phyloP scores from a whole-genome alignment of 108 stramenopile species.

The Pseudonitzschia multistriata region DNA sequence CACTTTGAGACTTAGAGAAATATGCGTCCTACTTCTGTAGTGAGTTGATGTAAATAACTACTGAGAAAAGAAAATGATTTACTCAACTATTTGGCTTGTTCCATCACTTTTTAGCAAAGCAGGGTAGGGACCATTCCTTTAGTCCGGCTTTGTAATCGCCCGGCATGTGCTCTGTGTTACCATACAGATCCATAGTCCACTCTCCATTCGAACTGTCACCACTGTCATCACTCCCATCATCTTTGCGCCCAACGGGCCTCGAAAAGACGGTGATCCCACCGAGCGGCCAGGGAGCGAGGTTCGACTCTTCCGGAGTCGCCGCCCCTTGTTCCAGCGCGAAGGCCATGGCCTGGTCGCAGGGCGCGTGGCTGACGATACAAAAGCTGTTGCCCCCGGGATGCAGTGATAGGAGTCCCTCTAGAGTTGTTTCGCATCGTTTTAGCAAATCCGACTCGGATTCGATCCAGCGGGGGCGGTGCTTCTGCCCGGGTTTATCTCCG shows the following conservation, averaged over 20 bases:
- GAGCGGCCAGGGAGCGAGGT: constrained; percentile 54
- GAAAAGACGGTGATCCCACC: constrained; percentile 71
- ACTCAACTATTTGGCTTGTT: too few species aligned
- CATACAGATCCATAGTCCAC: constrained; percentile 69
- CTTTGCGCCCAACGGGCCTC: constrained; percentile 13
- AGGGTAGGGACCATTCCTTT: constrained; percentile 53
- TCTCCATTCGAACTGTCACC: constrained; percentile 12
- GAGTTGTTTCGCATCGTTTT: constrained; percentile 46
- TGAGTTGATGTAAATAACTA: too few species aligned
- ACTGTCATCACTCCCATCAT: not conserved
- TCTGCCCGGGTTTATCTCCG: too few species aligned
- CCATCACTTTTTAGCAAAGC: too few species aligned
- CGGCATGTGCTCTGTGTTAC: constrained; percentile 67
- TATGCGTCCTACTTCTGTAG: too few species aligned
- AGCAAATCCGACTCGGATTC: constrained; percentile 61
- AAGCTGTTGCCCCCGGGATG: constrained; percentile 22
- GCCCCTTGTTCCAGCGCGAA: constrained; percentile 41
- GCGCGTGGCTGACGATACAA: constrained; percentile 70
- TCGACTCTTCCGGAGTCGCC: constrained; percentile 32
- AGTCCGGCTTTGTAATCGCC: constrained; percentile 61
- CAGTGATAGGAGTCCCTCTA: constrained; percentile 41
- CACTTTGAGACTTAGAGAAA: too few species aligned
- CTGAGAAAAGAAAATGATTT: too few species aligned
- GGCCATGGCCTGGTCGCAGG: constrained; percentile 65
- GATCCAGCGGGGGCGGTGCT: constrained; percentile 37